Evolutionary conservation across 1,139 yeast genomes (phyloP), one percentile per base, ranked within the genome.

Genomic region (Pichia sp.): DNA sequence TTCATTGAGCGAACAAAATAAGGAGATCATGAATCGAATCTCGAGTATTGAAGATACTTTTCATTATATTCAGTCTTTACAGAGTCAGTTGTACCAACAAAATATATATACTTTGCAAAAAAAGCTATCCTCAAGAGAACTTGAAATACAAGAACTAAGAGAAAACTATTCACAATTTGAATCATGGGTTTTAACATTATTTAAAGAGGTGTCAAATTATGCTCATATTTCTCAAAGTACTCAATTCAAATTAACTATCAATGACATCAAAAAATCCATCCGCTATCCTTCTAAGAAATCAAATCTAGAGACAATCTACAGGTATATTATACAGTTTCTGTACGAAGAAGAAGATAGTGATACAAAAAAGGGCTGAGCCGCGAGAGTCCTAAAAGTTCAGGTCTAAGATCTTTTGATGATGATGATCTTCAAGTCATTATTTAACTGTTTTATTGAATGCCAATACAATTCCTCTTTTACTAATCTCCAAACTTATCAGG

Each of bases 131-230:
- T 8, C 10, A 2, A 43, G 21, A 28, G 36, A 33, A 4, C 5
- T 5, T 2, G 41, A 42, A 25, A 14, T 43, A 3, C 9, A 40
- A 4, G 41, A 40, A 17, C n/a, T 36, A 3, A 31, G 22, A 18
- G 22, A 18, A 8, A 24, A 43, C 17, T 45, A 43, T 24, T 11
- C 11, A 20, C 39, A 30, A 15, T 28, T 45, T 14, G 38, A 42
- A 26, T 30, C 23, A 14, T 45, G 48, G 48, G 38, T 36, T 7
- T 30, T 45, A 5, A 28, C 44, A 4, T 11, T 45, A 8, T 45
- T 45, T 18, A 43, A 40, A 25, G 48, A 40, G 21, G 18, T 45
- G 11, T 41, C 44, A 7, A 31, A 21, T 21, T 22, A 20, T 6
- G 20, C 34, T 24, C 11, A 9, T 12, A 24, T 9, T 24, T 10